Evolutionary conservation across 2,329 filamentous ascomycete species (phyloP), one percentile per base, ranked within the genome.

Genomic region (Nigrograna mackinnonii): DNA sequence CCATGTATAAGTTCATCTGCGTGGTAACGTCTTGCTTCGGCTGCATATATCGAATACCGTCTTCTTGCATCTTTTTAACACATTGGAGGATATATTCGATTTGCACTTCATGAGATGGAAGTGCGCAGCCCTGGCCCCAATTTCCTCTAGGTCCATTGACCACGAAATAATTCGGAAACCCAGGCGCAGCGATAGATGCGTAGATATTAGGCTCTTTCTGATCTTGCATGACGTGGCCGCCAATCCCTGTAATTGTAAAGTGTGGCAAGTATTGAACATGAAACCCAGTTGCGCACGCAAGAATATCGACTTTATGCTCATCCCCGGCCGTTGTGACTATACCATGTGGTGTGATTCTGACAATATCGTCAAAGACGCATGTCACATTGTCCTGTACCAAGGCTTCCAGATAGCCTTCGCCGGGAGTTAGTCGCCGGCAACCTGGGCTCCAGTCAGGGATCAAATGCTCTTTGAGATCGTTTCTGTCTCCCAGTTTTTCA

Each of bases 281-380:
- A 44, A 70, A 71, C n/a, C 68, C 68, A 3, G 68, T 71, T 4
- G 66, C 68, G 11, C 67, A 52, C 35, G 60, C 57, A 17, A 70
- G 45, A 7, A 67, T 47, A 31, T 70, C 67, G 32, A 69, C 55
- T 18, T 22, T 13, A 20, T 43, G 22, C 7, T 37, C 22, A 13
- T 18, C n/a, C 4, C 20, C 14, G 4, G n/a, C 16, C 14, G 67
- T 59, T 12, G 22, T 22, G 12, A 11, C 11, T 2, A 43, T 11
- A 14, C 41, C 41, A 6, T 20, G 16, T 16, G 17, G 11, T n/a
- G 28, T 36, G 12, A 38, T 11, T 11, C n/a, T 21, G 18, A 24
- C 35, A n/a, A 37, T 20, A 4, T 30, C 17, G 4, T 21, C 19
- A 28, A 24, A n/a, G n/a, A 64, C 62, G 45, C 69, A 55, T 39